Conservation (phyloP, 1,139 yeast genomes). For the Kluyveromyces sp. region DNA sequence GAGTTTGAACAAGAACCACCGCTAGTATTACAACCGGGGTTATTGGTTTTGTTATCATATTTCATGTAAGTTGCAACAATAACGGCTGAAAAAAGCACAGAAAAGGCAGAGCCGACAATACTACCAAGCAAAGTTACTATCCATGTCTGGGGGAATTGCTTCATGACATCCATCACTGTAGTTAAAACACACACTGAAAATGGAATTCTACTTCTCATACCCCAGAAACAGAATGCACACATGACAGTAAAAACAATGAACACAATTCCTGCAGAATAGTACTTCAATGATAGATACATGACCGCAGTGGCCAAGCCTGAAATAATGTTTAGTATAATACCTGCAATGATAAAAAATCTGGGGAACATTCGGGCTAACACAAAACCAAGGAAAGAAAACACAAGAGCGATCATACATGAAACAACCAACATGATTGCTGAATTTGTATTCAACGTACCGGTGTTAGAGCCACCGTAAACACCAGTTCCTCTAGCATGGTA, state of each 20-base stretch:
- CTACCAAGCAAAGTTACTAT: conserved; percentile 59
- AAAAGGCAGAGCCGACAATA: conserved; percentile 54
- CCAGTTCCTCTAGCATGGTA: conserved; percentile 55
- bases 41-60: conserved; percentile 44
- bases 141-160: conserved; percentile 60
- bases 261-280: conserved; percentile 76
- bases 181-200: conserved; percentile 68
- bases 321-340: conserved; percentile 59
- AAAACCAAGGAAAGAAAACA: conserved; percentile 50
- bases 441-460: conserved; percentile 63
- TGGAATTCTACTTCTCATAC: conserved; percentile 60
- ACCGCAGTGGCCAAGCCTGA: conserved; percentile 72
- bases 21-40: conserved; percentile 42
- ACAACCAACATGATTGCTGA: conserved; percentile 66
- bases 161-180: conserved; percentile 70
- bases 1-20: conserved; percentile 65
- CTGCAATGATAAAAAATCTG: conserved; percentile 57
- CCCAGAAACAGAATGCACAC: conserved; percentile 68
- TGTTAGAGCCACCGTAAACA: conserved; percentile 46
- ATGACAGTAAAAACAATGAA: conserved; percentile 57
- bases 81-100: conserved; percentile 56
- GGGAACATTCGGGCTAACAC: conserved; percentile 59
- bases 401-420: conserved; percentile 53
- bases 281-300: conserved; percentile 53
- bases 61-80: conserved; percentile 72